phyloP scores from a whole-genome alignment of 768 basidiomycete species.

The Termitomyces heimii region DNA sequence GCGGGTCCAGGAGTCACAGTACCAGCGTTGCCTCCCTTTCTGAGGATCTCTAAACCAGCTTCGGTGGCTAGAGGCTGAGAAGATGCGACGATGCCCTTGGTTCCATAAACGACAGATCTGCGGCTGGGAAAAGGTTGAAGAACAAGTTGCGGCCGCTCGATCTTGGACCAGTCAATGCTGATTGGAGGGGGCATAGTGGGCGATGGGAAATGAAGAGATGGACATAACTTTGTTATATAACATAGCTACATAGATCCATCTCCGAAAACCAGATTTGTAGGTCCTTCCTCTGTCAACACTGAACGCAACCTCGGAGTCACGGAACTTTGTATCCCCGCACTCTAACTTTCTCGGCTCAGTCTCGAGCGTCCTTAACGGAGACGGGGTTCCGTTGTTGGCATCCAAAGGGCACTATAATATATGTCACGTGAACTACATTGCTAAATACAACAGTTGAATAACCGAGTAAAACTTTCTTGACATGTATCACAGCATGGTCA shows the following conservation, averaged over 20 bases:
- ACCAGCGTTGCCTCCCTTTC: slow-evolving; percentile 96
- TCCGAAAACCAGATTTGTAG: neutral
- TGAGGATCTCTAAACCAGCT: slow-evolving; percentile 87
- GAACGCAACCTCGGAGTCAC: neutral
- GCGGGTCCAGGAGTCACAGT: slow-evolving; percentile 12
- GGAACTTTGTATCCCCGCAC: neutral
- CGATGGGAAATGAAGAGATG: neutral
- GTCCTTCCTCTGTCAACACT: neutral
- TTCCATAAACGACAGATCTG: slow-evolving; percentile 80
- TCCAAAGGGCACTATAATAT: too few relatives aligned
- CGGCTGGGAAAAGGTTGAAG: slow-evolving; percentile 77
- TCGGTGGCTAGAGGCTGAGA: slow-evolving; percentile 90
- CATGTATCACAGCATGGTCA: neutral
- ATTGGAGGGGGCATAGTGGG: slow-evolving; percentile 27
- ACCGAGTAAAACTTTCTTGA: too few relatives aligned
- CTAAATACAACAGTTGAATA: too few relatives aligned
- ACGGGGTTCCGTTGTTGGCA: neutral
- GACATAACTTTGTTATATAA: neutral
- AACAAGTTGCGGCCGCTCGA: slow-evolving; percentile 60
- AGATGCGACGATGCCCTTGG: slow-evolving; percentile 82
- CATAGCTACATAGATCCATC: neutral
- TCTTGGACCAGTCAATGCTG: slow-evolving; percentile 47
- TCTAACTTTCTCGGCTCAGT: neutral
- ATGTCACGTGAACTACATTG: neutral
- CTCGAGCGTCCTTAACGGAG: neutral